A percentile compares a stretch with the other conserved stretches of the same genome.
phyloP scores from a whole-genome alignment of 495 filamentous ascomycete genomes.

The Cairneyella variabilis region DNA sequence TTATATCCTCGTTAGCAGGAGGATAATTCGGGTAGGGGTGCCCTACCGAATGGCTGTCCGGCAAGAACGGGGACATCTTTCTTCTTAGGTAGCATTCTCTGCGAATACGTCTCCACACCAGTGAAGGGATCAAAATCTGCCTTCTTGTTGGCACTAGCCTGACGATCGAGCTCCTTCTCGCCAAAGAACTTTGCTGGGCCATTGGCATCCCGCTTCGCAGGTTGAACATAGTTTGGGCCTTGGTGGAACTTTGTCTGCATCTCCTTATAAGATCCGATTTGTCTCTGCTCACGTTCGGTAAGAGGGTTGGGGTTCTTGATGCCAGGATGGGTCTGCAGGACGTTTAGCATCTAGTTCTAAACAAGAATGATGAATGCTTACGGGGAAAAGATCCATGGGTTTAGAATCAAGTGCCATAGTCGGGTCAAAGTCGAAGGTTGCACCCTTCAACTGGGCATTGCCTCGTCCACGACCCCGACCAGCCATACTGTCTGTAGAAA shows the following conservation, averaged over 20 bases:
- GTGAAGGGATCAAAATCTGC: conserved; percentile 49
- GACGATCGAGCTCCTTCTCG: conserved; percentile 46
- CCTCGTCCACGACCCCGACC: conserved; percentile 33
- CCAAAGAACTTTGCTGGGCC: conserved; percentile 35
- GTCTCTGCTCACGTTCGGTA: conserved; percentile 35
- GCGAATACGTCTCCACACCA: conserved; percentile 46
- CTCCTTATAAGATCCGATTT: conserved; percentile 41
- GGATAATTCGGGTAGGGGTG: not conserved
- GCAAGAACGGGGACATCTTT: conserved; percentile 45
- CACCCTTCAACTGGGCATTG: conserved; percentile 23
- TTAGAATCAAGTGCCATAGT: conserved; percentile 36
- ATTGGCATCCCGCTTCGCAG: conserved; percentile 21
- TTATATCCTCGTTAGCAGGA: not conserved
- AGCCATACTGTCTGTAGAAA: conserved; percentile 10
- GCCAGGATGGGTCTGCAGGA: conserved; percentile 28
- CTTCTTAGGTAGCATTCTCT: conserved; percentile 39
- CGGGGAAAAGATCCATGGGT: conserved; percentile 40
- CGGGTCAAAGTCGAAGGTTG: conserved; percentile 30
- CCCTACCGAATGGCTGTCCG: conserved; percentile 31
- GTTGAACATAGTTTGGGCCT: conserved; percentile 45
- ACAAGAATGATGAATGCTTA: conserved; percentile 15
- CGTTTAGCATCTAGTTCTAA: conserved; percentile 2
- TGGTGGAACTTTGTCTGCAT: conserved; percentile 45
- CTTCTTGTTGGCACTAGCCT: conserved; percentile 39
- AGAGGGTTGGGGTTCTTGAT: conserved; percentile 37